phyloP scores from a whole-genome alignment of 192 early-diverging fungal species.

The Coemansia sp. region DNA sequence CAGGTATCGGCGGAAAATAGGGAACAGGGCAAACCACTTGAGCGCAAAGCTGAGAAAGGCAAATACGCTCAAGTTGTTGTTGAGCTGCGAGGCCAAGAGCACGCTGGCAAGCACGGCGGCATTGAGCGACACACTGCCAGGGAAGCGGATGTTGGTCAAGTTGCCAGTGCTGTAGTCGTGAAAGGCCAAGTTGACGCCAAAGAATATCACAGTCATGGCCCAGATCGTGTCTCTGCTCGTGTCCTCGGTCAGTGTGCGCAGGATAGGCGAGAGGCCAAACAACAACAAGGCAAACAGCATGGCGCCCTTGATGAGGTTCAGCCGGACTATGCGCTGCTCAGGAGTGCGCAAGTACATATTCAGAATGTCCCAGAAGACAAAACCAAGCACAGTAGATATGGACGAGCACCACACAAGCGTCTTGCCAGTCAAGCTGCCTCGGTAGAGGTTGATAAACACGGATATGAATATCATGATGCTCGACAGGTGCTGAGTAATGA shows the following conservation, averaged over 20 bases:
- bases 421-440: conserved; percentile 60
- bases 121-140: conserved; percentile 96
- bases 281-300: conserved; percentile 76
- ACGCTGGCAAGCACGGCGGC: conserved; percentile 95
- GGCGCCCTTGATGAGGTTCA: conserved; percentile 63
- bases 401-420: conserved; percentile 65
- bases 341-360: conserved; percentile 33
- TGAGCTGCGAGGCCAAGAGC: conserved; percentile 83
- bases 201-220: conserved; percentile 83
- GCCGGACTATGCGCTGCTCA: conserved; percentile 46
- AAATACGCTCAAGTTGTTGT: conserved; percentile 86
- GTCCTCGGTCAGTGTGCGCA: conserved; percentile 88
- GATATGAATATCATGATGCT: conserved; percentile 88
- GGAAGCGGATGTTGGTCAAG: conserved; percentile 66
- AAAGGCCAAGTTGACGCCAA: conserved; percentile 86
- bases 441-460: conserved; percentile 80
- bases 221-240: conserved; percentile 94
- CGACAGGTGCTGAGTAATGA: conserved; percentile 86
- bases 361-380: conserved; percentile 71
- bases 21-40: conserved; percentile 94
- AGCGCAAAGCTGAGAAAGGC: conserved; percentile 86
- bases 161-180: conserved; percentile 77
- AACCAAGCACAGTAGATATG: conserved; percentile 63
- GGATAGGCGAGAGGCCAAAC: conserved; percentile 85
- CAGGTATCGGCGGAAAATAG: conserved; percentile 82